A percentile compares a stretch with the other conserved stretches of the same genome.
phyloP scores from a whole-genome alignment of 1,139 yeast genomes.

The Debaryomycetaceae sp. region DNA sequence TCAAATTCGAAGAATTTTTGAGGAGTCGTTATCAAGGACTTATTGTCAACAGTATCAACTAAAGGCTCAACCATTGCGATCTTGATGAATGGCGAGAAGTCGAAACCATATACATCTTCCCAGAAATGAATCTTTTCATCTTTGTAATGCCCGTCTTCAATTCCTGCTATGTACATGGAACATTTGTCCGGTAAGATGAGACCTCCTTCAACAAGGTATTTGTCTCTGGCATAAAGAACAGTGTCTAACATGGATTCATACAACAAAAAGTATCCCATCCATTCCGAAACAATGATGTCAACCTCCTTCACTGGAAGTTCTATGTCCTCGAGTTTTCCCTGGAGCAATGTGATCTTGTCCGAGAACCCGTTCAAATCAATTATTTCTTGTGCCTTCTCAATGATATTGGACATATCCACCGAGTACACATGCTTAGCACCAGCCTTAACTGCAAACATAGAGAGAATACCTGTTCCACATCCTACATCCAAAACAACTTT shows the following conservation, averaged over 20 bases:
- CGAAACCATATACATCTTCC: constrained; percentile 97
- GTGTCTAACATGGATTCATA: constrained; percentile 99
- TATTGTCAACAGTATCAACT: constrained; percentile 87
- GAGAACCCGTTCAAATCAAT: constrained; percentile 79
- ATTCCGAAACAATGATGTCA: constrained; percentile 93
- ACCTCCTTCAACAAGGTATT: constrained; percentile 82
- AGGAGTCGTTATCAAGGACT: constrained; percentile 71
- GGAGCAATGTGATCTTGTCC: constrained; percentile 83
- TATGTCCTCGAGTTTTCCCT: constrained; percentile 95
- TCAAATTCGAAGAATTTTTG: constrained; percentile 76
- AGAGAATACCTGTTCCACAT: constrained; percentile 95
- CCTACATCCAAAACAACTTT: constrained; percentile 98
- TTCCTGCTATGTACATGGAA: constrained; percentile 83
- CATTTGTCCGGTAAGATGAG: constrained; percentile 95
- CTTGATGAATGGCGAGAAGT: constrained; percentile 70
- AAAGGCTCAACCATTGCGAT: constrained; percentile 90
- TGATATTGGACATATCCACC: constrained; percentile 95
- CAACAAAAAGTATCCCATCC: constrained; percentile 98
- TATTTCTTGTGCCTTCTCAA: constrained; percentile 88
- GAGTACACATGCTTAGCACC: constrained; percentile 98
- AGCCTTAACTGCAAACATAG: constrained; percentile 97
- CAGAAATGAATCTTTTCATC: constrained; percentile 91
- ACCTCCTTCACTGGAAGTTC: constrained; percentile 74
- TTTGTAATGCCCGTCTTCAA: constrained; percentile 93
- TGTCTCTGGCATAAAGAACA: constrained; percentile 90